These are phyloP conservation scores for Capsella rubella DNA, from an alignment of 441 rosid genomes.

Conservation along the genomic window DNA sequence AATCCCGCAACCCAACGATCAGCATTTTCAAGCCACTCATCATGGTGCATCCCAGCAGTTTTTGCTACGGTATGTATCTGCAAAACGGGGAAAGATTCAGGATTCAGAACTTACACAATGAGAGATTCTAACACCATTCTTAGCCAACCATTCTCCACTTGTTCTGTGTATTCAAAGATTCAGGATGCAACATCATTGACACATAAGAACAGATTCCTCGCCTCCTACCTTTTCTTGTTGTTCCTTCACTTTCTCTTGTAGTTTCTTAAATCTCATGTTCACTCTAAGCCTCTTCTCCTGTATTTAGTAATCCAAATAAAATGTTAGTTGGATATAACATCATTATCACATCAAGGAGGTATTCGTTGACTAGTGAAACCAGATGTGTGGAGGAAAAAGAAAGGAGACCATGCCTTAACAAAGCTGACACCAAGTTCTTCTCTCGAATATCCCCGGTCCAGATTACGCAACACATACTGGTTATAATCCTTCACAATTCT, in stretches of 20 bases:
- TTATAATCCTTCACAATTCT: conserved; percentile 89
- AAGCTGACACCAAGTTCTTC: conserved; percentile 90
- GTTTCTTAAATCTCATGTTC: conserved; percentile 70
- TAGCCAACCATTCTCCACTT: no score
- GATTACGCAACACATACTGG: conserved; percentile 82
- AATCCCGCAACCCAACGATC: conserved; percentile 91
- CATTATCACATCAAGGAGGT: conserved; percentile 18
- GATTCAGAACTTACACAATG: conserved; percentile 16
- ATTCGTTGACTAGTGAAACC: not conserved
- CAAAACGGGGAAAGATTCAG: not conserved
- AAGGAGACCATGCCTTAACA: conserved; percentile 62
- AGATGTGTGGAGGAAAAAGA: no score
- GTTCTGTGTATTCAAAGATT: no score
- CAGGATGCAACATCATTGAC: not conserved
- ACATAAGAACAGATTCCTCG: conserved; percentile 36
- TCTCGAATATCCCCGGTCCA: conserved; percentile 86
- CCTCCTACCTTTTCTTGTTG: conserved; percentile 75
- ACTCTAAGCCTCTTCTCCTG: conserved; percentile 88
- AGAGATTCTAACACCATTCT: not conserved
- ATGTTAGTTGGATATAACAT: conserved; percentile 17
- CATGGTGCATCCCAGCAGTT: conserved; percentile 57
- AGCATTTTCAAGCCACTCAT: conserved; percentile 94
- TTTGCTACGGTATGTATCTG: conserved; percentile 83
- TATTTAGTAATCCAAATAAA: conserved; percentile 19
- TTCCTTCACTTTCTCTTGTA: conserved; percentile 76